These are phyloP conservation scores for Sicyos edulis DNA, from an alignment of 306 rosid species.

Conservation along the genomic window DNA sequence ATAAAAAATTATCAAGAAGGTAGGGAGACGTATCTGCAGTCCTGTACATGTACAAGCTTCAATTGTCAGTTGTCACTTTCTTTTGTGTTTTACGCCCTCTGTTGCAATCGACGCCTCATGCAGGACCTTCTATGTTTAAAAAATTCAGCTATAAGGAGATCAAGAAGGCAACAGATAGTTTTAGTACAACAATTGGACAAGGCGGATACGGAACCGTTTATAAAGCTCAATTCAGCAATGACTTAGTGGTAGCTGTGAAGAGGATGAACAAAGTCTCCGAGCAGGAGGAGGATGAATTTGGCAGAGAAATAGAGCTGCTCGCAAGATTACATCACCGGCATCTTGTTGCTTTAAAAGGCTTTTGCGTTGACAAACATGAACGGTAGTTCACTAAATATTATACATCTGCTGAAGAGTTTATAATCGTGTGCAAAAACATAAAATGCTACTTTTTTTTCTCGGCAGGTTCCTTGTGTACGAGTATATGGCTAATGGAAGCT, in stretches of 20 bases:
- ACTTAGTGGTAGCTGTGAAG: conserved; percentile 68
- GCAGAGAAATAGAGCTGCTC: conserved; percentile 87
- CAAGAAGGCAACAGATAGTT: conserved; percentile 79
- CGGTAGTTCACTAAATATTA: conserved; percentile 37
- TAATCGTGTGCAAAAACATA: conserved; percentile 20
- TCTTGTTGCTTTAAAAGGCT: conserved; percentile 84
- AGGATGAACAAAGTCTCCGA: conserved; percentile 73
- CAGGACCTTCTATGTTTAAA: conserved; percentile 71
- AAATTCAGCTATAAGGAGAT: conserved; percentile 85
- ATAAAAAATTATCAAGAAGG: conserved; percentile 79
- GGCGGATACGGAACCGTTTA: conserved; percentile 97
- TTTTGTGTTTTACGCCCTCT: conserved; percentile 12
- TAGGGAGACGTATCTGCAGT: conserved; percentile 23
- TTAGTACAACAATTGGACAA: conserved; percentile 71
- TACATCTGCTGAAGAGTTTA: conserved; percentile 23
- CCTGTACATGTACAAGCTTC: too few relatives aligned
- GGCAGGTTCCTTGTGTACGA: conserved; percentile 90
- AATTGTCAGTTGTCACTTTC: neutral
- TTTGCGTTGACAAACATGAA: conserved; percentile 69
- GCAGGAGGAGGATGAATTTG: conserved; percentile 86
- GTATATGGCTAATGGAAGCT: conserved; percentile 96
- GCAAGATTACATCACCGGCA: conserved; percentile 95
- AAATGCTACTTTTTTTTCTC: conserved; percentile 26
- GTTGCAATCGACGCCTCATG: conserved; percentile 20
- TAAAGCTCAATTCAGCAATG: conserved; percentile 76